Conservation (phyloP, 2,329 filamentous ascomycete genomes). For the Cercospora nicotianae region DNA sequence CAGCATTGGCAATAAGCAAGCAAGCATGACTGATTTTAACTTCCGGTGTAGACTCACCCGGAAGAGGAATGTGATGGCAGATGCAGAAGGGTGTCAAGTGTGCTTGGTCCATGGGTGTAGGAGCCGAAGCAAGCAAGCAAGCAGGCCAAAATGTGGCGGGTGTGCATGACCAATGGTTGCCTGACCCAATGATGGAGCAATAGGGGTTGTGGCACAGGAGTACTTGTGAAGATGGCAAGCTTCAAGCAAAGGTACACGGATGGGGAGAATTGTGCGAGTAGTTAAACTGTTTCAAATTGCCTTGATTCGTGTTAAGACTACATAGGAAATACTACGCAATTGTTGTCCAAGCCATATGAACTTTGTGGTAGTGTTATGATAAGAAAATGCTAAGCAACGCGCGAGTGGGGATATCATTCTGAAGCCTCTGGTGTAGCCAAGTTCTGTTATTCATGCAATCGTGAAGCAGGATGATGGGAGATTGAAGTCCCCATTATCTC, state of each 20-base stretch:
- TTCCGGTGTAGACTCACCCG: neutral
- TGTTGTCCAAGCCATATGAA: neutral
- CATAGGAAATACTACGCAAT: slow-evolving; percentile 1
- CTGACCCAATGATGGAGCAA: neutral
- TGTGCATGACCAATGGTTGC: neutral
- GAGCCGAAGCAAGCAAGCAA: neutral
- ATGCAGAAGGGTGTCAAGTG: neutral
- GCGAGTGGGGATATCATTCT: slow-evolving; percentile 17
- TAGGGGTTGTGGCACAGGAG: neutral
- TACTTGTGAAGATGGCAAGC: neutral
- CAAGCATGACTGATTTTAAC: neutral
- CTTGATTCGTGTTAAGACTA: neutral
- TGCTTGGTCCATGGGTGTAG: neutral
- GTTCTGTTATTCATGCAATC: slow-evolving; percentile 3
- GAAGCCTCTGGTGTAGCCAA: slow-evolving; percentile 10
- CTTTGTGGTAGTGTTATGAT: neutral
- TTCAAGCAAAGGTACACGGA: neutral
- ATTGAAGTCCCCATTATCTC: slow-evolving; percentile 23
- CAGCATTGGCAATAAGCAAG: neutral
- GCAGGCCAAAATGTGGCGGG: neutral
- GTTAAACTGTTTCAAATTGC: neutral
- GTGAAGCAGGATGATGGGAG: slow-evolving; percentile 11
- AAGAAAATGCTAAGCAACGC: neutral
- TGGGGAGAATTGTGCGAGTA: neutral
- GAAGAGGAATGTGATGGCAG: neutral